Conservation (phyloP, 1,139 yeast species). For the Maudiozyma humilis region DNA sequence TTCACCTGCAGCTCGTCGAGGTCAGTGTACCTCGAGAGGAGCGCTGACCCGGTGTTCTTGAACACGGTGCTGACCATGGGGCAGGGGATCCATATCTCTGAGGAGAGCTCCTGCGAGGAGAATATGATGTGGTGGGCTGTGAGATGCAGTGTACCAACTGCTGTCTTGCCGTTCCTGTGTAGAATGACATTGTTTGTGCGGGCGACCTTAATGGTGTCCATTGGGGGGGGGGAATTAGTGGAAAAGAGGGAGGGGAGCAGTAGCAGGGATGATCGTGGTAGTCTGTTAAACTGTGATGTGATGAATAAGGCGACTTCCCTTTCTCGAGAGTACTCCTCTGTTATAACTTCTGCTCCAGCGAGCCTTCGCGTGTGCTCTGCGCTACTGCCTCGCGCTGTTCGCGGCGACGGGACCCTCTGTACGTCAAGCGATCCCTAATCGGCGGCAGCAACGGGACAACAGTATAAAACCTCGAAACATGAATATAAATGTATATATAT, state of each 20-base stretch:
- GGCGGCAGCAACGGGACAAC: too few relatives aligned
- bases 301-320: too few relatives aligned
- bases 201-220: slow-evolving; percentile 54
- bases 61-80: slow-evolving; percentile 70
- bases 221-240: slow-evolving; percentile 14
- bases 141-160: slow-evolving; percentile 63
- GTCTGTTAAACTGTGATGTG: too few relatives aligned
- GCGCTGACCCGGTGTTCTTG: slow-evolving; percentile 40
- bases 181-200: slow-evolving; percentile 61
- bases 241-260: neutral
- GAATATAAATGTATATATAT: too few relatives aligned
- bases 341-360: too few relatives aligned
- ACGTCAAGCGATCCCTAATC: too few relatives aligned
- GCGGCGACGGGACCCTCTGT: too few relatives aligned
- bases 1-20: slow-evolving; percentile 9
- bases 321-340: too few relatives aligned
- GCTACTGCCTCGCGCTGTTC: too few relatives aligned
- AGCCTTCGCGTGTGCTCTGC: too few relatives aligned
- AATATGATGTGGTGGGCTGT: slow-evolving; percentile 86
- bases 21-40: slow-evolving; percentile 20
- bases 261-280: too few relatives aligned
- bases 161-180: slow-evolving; percentile 58
- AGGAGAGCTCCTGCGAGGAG: slow-evolving; percentile 31
- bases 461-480: too few relatives aligned
- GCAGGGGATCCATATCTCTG: slow-evolving; percentile 89